These are phyloP conservation scores for Pichiaceae sp. DNA, from an alignment of 1,139 yeast species.

Conservation along the genomic window DNA sequence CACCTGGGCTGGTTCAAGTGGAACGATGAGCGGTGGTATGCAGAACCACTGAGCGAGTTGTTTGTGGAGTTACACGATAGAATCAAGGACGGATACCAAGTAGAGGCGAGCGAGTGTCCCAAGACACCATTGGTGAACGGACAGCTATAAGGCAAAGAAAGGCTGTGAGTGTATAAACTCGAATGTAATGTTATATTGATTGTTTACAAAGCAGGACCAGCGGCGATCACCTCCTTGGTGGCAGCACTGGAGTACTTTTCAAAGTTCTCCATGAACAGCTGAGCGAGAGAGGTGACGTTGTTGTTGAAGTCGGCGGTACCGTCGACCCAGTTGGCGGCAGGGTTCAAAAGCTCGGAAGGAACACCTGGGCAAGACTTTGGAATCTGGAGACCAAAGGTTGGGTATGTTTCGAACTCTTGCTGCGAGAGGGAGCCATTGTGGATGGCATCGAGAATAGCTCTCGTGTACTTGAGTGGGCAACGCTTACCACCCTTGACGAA, in stretches of 20 bases:
- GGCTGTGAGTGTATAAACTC: too few species aligned
- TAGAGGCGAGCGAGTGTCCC: not conserved
- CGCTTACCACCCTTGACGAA: slow-evolving; percentile 93
- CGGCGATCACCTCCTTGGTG: slow-evolving; percentile 80
- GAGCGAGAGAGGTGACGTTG: slow-evolving; percentile 71
- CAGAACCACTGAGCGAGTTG: slow-evolving; percentile 31
- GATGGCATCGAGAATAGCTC: slow-evolving; percentile 92
- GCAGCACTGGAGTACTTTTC: slow-evolving; percentile 77
- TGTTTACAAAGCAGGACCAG: slow-evolving; percentile 59
- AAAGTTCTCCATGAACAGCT: slow-evolving; percentile 79
- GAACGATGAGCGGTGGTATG: slow-evolving; percentile 47
- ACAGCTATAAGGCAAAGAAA: too few species aligned
- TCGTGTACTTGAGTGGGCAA: slow-evolving; percentile 95
- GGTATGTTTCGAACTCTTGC: slow-evolving; percentile 77
- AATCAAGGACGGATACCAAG: not conserved
- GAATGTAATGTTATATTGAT: too few species aligned
- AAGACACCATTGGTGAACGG: not conserved
- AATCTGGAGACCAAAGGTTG: slow-evolving; percentile 78
- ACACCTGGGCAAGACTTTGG: slow-evolving; percentile 81
- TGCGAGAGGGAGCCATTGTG: slow-evolving; percentile 84
- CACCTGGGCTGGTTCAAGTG: slow-evolving; percentile 64
- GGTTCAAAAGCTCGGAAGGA: slow-evolving; percentile 81
- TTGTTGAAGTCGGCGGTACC: slow-evolving; percentile 58
- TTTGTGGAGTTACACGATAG: slow-evolving; percentile 22
- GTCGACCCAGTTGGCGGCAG: slow-evolving; percentile 75